phyloP scores from a whole-genome alignment of 441 rosid genomes.

The Pelargonium cotyledonis region DNA sequence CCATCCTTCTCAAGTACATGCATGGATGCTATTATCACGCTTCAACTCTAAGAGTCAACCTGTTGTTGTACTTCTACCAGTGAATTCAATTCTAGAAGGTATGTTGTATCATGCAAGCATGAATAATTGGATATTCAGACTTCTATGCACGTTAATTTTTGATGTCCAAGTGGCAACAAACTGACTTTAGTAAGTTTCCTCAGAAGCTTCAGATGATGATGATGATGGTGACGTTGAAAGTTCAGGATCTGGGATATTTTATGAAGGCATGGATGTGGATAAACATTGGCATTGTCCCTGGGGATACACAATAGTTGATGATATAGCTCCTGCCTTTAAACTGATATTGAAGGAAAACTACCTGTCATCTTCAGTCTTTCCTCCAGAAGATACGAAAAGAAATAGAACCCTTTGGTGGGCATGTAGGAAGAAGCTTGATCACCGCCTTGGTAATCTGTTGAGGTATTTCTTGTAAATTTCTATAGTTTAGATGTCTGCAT shows the following conservation, averaged over 20 bases:
- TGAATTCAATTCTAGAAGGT: conserved; percentile 69
- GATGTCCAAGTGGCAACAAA: background rate
- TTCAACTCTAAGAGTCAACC: conserved; percentile 59
- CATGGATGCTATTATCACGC: conserved; percentile 75
- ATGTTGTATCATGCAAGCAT: conserved; percentile 12
- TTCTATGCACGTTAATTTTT: conserved; percentile 3
- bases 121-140: conserved; percentile 17
- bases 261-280: conserved; percentile 29
- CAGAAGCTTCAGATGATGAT: conserved; percentile 31
- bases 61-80: conserved; percentile 69
- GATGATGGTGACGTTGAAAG: conserved; percentile 38
- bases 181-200: conserved; percentile 1
- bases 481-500: background rate
- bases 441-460: conserved; percentile 54
- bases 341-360: conserved; percentile 70
- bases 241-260: conserved; percentile 25
- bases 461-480: conserved; percentile 37
- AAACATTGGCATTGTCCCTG: conserved; percentile 84
- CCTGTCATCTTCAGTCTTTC: conserved; percentile 41
- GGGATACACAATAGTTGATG: conserved; percentile 65
- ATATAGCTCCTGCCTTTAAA: conserved; percentile 74
- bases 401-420: conserved; percentile 68
- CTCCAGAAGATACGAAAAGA: conserved; percentile 53
- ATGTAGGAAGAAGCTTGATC: conserved; percentile 73
- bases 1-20: conserved; percentile 44